Base-by-base conservation (phyloP, 2,329 filamentous ascomycete genomes). In the Venturia oleaginea region DNA sequence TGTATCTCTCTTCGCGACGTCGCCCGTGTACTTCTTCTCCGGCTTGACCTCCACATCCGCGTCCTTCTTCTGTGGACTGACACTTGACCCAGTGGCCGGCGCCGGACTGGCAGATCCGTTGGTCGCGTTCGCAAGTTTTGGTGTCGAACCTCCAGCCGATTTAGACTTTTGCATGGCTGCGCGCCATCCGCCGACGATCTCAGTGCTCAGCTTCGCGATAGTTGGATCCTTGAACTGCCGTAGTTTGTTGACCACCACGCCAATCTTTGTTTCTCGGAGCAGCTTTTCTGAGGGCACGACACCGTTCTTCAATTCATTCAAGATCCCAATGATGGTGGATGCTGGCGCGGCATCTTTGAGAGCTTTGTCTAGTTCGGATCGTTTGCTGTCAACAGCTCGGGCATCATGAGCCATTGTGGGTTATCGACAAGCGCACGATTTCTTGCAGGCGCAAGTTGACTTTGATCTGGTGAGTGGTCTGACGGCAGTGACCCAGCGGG, bases 111-210 rank as follows among this genome's bases (percentile, higher is more conserved):
- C 71, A 19, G 34, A 19, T 2, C 61, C 61, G 69, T 68, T 70
- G 70, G 79, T 68, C 69, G 74, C 66, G 46, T 68, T 71, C 68
- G 73, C 76, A 19, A 34, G 51, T 68, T 80, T 80, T 40, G 81
- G 78, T 60, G 80, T 80, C 63, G 78, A 77, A 61, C 54, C 30
- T 32, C 54, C 54, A 15, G 32, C 51, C 4, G 24, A 34, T 38
- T 62, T 62, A 17, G 74, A 73, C 69, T 78, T 78, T 66, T 90
- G 88, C 61, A 96, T 89, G 48, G 88, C 85, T 71, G 86, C 86
- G 79, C 89, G 90, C 91, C 91, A 96, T 76, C 92, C 95, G 67
- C 83, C 84, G 62, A 99, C 92, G 65, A 97, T 89, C 71, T 92
- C 90, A 66, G 84, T 82, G 3, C 94, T 92, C 54, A 90, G 81